Percentiles rank a stretch among this genome's conserved stretches.
Evolutionary conservation across 257 asterid species (phyloP).

Genomic region (Ilex asprella): DNA sequence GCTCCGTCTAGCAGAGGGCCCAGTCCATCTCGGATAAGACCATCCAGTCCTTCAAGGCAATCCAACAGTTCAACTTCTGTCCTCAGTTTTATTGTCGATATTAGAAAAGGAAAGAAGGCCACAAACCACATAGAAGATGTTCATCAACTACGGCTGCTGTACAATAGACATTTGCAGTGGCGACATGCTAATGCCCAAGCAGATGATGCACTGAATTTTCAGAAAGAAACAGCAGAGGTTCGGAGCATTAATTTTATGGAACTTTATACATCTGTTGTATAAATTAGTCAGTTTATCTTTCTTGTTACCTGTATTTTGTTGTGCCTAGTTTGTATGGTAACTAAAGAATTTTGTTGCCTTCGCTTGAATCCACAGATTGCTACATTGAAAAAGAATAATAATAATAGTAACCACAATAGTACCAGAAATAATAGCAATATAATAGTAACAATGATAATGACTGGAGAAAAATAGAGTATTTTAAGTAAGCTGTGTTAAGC

Average conservation of each 20-base stretch:
- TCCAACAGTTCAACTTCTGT: slow-evolving; percentile 61
- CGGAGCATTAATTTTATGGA: slow-evolving; percentile 8
- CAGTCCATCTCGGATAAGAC: slow-evolving; percentile 64
- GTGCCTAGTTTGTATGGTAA: too few relatives aligned
- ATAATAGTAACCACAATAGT: too few relatives aligned
- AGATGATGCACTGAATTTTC: slow-evolving; percentile 40
- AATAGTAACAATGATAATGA: too few relatives aligned
- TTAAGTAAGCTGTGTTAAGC: too few relatives aligned
- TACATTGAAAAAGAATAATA: too few relatives aligned
- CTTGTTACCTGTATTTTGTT: too few relatives aligned
- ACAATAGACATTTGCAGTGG: slow-evolving; percentile 93
- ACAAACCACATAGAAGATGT: slow-evolving; percentile 70
- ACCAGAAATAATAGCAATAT: too few relatives aligned
- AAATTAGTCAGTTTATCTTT: neutral
- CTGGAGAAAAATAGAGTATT: too few relatives aligned
- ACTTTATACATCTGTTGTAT: slow-evolving; percentile 4
- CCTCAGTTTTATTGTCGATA: slow-evolving; percentile 71
- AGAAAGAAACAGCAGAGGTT: slow-evolving; percentile 74
- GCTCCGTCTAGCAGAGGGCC: slow-evolving; percentile 52
- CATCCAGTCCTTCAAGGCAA: slow-evolving; percentile 73
- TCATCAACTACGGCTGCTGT: slow-evolving; percentile 65
- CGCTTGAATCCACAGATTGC: too few relatives aligned
- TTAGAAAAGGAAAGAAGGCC: slow-evolving; percentile 63
- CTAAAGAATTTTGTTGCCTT: too few relatives aligned
- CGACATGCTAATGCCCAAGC: slow-evolving; percentile 61